Percentiles rank a stretch among this genome's conserved stretches.
These are phyloP conservation scores for Sclerotinia nivalis DNA, from an alignment of 2,329 filamentous ascomycete species.

Conservation along the genomic window DNA sequence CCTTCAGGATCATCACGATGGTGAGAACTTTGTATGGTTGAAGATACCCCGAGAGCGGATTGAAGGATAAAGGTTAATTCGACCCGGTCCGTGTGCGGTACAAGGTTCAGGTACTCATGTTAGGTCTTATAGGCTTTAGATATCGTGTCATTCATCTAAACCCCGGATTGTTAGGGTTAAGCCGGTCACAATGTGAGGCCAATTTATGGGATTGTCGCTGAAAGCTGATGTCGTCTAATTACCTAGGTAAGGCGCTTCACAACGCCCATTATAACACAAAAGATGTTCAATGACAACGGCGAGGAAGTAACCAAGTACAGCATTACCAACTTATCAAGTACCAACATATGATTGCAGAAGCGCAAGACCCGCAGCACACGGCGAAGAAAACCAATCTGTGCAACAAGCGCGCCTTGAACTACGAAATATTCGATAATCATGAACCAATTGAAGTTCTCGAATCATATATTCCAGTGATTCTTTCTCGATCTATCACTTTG, in stretches of 20 bases:
- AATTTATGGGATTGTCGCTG: constrained; percentile 14
- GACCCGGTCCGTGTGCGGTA: background rate
- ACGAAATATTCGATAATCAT: background rate
- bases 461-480: constrained; percentile 2
- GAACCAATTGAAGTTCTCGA: constrained; percentile 10
- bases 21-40: constrained; percentile 17
- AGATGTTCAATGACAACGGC: background rate
- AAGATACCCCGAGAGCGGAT: background rate
- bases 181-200: background rate
- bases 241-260: constrained; percentile 9
- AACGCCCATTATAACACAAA: background rate
- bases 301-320: constrained; percentile 3
- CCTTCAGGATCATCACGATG: constrained; percentile 3
- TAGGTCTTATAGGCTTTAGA: constrained; percentile 6
- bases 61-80: constrained; percentile 4
- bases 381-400: constrained; percentile 8
- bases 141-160: constrained; percentile 8
- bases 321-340: background rate
- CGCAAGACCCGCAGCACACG: constrained; percentile 25
- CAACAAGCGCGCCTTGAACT: constrained; percentile 34
- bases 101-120: background rate
- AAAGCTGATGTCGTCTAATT: constrained; percentile 13
- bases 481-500: constrained; percentile 9
- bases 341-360: constrained; percentile 24
- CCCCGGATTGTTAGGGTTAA: constrained; percentile 11